Conservation (phyloP, 2,329 filamentous ascomycete species). For the Sphaerulina populicola region DNA sequence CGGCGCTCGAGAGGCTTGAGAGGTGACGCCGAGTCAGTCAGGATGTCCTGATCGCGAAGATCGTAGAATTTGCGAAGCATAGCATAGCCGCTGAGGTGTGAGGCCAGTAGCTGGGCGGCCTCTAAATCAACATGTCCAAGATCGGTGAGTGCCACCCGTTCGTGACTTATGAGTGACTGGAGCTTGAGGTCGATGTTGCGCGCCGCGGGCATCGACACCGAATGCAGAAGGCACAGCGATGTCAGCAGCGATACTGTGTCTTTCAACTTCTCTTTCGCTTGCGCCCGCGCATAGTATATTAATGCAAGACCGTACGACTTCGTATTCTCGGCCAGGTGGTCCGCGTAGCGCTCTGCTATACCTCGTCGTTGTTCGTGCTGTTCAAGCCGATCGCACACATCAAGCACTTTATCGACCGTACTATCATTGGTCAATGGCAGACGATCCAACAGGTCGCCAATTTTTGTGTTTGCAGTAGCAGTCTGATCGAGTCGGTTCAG, state of each 20-base stretch:
- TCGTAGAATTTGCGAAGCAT: constrained; percentile 86
- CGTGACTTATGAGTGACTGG: constrained; percentile 59
- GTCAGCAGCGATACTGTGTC: constrained; percentile 80
- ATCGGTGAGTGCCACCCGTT: constrained; percentile 61
- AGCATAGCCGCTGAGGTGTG: constrained; percentile 83
- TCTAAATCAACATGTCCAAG: constrained; percentile 68
- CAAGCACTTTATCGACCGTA: constrained; percentile 74
- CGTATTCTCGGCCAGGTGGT: constrained; percentile 63
- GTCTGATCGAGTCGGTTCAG: constrained; percentile 71
- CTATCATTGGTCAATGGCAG: constrained; percentile 62
- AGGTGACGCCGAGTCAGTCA: constrained; percentile 26
- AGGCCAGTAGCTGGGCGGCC: constrained; percentile 73
- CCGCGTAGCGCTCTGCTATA: constrained; percentile 79
- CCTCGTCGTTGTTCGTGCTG: constrained; percentile 70
- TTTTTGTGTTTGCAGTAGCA: constrained; percentile 61
- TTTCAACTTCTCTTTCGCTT: constrained; percentile 68
- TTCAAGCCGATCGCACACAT: constrained; percentile 66
- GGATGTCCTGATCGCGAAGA: constrained; percentile 62
- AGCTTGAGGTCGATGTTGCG: constrained; percentile 67
- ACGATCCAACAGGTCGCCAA: constrained; percentile 63
- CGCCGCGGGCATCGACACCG: constrained; percentile 65
- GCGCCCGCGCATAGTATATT: constrained; percentile 83
- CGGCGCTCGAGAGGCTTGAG: constrained; percentile 53
- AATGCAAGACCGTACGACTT: constrained; percentile 67
- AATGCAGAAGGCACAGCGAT: constrained; percentile 78